These are phyloP conservation scores for Protea cynaroides DNA, from an alignment of 164 flowering plant species.

Conservation along the genomic window DNA sequence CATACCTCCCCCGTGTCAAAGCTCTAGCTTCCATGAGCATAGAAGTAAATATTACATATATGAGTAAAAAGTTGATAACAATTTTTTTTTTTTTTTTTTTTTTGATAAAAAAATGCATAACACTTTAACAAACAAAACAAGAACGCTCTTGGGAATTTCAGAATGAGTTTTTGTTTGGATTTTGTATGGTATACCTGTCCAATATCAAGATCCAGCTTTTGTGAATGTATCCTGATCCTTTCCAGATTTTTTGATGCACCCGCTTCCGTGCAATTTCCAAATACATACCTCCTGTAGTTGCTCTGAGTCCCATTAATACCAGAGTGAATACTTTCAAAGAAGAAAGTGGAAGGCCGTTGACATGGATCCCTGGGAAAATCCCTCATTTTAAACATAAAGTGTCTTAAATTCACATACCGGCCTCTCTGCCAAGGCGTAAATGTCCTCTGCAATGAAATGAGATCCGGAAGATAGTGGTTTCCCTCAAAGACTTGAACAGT, in stretches of 20 bases:
- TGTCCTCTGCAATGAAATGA: slow-evolving; percentile 46
- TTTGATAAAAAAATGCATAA: background rate
- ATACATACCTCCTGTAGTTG: slow-evolving; percentile 30
- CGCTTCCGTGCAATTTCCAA: slow-evolving; percentile 26
- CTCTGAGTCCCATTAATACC: slow-evolving; percentile 27
- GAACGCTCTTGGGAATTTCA: background rate
- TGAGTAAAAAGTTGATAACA: no score
- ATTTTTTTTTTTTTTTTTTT: no score
- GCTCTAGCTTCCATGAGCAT: no score
- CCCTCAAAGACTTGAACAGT: slow-evolving; percentile 63
- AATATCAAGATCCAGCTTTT: slow-evolving; percentile 34
- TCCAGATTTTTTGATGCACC: slow-evolving; percentile 27
- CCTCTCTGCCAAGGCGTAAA: slow-evolving; percentile 65
- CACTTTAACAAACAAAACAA: background rate
- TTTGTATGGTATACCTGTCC: slow-evolving; percentile 36
- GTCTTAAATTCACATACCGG: slow-evolving; percentile 11
- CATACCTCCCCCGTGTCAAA: no score
- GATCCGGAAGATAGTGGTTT: slow-evolving; percentile 52
- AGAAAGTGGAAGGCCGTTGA: slow-evolving; percentile 45
- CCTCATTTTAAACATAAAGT: slow-evolving; percentile 56
- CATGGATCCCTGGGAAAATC: slow-evolving; percentile 57
- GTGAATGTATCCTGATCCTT: slow-evolving; percentile 39
- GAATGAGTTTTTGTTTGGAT: background rate
- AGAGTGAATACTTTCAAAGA: slow-evolving; percentile 36
- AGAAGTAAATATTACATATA: no score